phyloP scores from a whole-genome alignment of 352 stramenopile genomes.

The Pythium aquatile region DNA sequence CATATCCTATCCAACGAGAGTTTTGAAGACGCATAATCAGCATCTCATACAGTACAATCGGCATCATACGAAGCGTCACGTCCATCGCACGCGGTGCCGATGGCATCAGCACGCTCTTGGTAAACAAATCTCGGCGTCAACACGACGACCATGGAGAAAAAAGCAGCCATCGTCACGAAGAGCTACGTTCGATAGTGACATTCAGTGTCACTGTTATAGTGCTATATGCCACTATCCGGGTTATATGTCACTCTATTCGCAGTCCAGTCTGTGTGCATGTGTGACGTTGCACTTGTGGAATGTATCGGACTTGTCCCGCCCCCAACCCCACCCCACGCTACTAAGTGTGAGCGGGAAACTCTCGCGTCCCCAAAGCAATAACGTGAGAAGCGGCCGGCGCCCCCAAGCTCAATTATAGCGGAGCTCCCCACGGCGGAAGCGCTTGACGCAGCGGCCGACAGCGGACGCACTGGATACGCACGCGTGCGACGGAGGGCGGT shows the following conservation, averaged over 20 bases:
- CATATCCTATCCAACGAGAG: conserved; percentile 74
- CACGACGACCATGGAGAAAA: not conserved
- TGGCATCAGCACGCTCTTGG: not conserved
- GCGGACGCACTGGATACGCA: conserved; percentile 1
- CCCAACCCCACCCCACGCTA: conserved; percentile 3
- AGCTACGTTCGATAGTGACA: not conserved
- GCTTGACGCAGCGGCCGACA: not conserved
- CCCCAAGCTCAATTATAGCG: conserved; percentile 1
- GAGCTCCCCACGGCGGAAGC: not conserved
- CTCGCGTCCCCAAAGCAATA: not conserved
- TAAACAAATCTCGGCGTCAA: conserved; percentile 3
- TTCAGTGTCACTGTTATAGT: conserved; percentile 4
- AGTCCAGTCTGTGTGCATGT: not conserved
- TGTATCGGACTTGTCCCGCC: conserved; percentile 8
- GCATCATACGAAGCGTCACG: not conserved
- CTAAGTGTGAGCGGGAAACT: not conserved
- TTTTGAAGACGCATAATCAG: conserved; percentile 23
- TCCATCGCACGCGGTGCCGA: too few relatives aligned
- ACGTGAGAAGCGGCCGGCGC: not conserved
- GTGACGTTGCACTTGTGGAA: conserved; percentile 10
- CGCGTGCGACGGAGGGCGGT: not conserved
- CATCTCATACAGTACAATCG: not conserved
- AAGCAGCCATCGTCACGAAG: not conserved
- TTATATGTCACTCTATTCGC: not conserved
- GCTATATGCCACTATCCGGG: not conserved